Evolutionary conservation across 164 flowering plant species (phyloP), one percentile per base, ranked within the genome.

Genomic region (Tetracentron sinense): DNA sequence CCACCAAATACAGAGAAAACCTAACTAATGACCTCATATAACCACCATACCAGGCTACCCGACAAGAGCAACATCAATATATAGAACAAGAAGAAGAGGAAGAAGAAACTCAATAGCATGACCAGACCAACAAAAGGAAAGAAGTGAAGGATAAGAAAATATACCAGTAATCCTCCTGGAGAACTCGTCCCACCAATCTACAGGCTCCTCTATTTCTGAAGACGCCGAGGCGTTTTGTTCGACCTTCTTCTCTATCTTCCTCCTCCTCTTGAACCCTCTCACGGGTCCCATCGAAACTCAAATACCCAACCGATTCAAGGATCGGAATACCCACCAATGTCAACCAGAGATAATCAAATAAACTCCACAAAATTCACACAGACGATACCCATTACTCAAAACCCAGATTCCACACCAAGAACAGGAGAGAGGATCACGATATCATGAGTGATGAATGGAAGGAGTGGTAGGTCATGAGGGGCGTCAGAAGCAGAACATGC

Each of bases 141-240:
- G 16, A 23, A 30, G 42, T 12, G 20, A 48, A 56, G 38, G 51
- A 17, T 48, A 28, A 33, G 33, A 67, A 53, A 27, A 47, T 19
- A 68, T 79, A 84, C 89, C 85, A 74, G 65, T 64, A 69, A 77
- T 79, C 71, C 79, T 75, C 70, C 65, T 77, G n/a, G 81, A 83
- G 69, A 85, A 78, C 49, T 69, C 82, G 63, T 75, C 81, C 88
- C 90, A 85, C 88, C 90, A 87, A 74, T 83, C 87, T 42, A 46
- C 64, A 63, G 75, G 67, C 1, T 66, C 82, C 42, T 78, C 82
- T 49, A 71, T 65, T 58, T 77, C 78, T 6, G 79, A 66, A 42
- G 82, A 72, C 67, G 71, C 80, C 1, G 71, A 69, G 69, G 59
- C 73, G 60, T 62, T 69, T 19, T 44, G 66, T 33, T 75, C 81